Evolutionary conservation across 768 basidiomycete genomes (phyloP).

Genomic region (Russula virescens): DNA sequence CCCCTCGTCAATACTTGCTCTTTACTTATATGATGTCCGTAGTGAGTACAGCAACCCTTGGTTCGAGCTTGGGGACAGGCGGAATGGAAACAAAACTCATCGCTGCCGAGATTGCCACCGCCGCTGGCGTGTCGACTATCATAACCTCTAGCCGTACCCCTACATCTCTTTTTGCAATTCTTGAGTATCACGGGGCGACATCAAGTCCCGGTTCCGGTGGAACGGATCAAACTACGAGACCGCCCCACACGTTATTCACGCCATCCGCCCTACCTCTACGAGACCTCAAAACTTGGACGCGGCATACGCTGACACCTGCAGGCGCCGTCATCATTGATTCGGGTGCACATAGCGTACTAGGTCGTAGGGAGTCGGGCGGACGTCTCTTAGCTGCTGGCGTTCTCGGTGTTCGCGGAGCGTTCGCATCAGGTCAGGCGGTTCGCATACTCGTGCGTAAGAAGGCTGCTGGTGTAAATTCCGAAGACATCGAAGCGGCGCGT

Average conservation of each 20-base stretch:
- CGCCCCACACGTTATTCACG: slow-evolving; percentile 62
- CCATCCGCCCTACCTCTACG: slow-evolving; percentile 65
- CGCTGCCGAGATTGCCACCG: slow-evolving; percentile 95
- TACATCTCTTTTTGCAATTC: slow-evolving; percentile 68
- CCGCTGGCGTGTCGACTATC: slow-evolving; percentile 88
- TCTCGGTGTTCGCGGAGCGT: slow-evolving; percentile 76
- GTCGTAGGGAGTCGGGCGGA: slow-evolving; percentile 82
- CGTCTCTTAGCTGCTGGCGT: slow-evolving; percentile 91
- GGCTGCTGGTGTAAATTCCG: slow-evolving; percentile 23
- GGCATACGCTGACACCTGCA: slow-evolving; percentile 87
- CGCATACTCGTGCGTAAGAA: slow-evolving; percentile 58
- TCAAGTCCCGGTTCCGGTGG: slow-evolving; percentile 21
- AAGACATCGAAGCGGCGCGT: slow-evolving; percentile 13
- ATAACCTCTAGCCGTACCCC: slow-evolving; percentile 83
- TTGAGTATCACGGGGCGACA: slow-evolving; percentile 49
- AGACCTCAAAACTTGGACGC: slow-evolving; percentile 94
- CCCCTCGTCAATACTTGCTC: not conserved
- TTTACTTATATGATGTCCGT: not conserved
- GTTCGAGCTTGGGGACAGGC: slow-evolving; percentile 91
- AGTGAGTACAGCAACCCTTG: slow-evolving; percentile 92
- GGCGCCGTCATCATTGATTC: slow-evolving; percentile 85
- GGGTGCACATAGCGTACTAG: slow-evolving; percentile 84
- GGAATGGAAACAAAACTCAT: slow-evolving; percentile 99
- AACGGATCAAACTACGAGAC: slow-evolving; percentile 6
- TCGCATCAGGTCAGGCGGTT: slow-evolving; percentile 94